Base-by-base conservation (phyloP, 345 rosid species). In the Chamaenerion angustifolium region DNA sequence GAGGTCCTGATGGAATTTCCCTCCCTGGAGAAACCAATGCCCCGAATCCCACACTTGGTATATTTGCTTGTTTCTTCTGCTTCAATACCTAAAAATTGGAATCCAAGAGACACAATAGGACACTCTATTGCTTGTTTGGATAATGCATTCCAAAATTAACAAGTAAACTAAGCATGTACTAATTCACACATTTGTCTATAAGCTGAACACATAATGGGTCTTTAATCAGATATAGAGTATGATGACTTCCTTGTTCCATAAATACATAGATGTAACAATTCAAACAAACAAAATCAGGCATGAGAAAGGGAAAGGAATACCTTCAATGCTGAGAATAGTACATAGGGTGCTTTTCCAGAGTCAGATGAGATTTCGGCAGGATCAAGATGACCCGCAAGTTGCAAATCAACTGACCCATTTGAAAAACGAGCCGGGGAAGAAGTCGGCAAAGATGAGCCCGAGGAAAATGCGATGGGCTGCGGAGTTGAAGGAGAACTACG, bases 21-120 rank as follows among this genome's bases (percentile, higher is more conserved):
- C 76, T 74, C 48, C 98, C 95, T 0, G 90, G 85, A 58, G 95
- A 80, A 80, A 88, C 78, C 75, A 93, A 68, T 0, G 82, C 96
- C 58, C 99, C 96, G 69, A 93, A 85, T 40, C 95, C 94, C 67
- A 93, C 76, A 69, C 96, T 88, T 53, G 86, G 71, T 40, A 81
- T 73, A 75, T 93, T 93, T 23, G 85, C 84, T 58, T 70, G 83
- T 75, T 88, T 93, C 66, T 81, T 93, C 61, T 85, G 88, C 71
- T 75, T 93, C 66, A 88, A 58, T 51, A 93, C 85, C 97, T 93
- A 56, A 10, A 56, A 11, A 17, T 54, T 19, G 55, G 49, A 16
- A 49, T 1, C 21, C 12, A 52, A 15, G 23, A 46, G 14, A 25
- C 44, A 41, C 23, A 11, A 4, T 45, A n/a, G n/a, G n/a, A n/a